These are phyloP conservation scores for Verticillium nubilum DNA, from an alignment of 2,329 filamentous ascomycete genomes.

Conservation along the genomic window DNA sequence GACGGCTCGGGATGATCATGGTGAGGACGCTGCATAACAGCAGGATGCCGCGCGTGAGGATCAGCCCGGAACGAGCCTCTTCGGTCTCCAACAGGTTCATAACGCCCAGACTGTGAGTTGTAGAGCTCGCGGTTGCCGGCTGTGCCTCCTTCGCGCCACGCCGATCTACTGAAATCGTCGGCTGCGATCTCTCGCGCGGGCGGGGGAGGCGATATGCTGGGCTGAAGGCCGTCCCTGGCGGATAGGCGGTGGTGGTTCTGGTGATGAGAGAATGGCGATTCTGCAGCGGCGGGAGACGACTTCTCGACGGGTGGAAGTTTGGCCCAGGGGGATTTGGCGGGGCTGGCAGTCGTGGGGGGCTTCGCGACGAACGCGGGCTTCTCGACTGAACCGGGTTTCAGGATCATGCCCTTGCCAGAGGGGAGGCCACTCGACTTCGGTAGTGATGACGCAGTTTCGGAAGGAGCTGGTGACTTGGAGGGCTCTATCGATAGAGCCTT, in stretches of 20 bases:
- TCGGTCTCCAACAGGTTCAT: conserved; percentile 81
- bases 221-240: conserved; percentile 31
- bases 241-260: conserved; percentile 1
- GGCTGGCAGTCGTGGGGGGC: conserved; percentile 58
- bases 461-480: conserved; percentile 21
- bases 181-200: conserved; percentile 79
- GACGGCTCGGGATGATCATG: conserved; percentile 74
- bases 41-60: conserved; percentile 61
- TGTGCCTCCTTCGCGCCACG: conserved; percentile 67
- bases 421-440: conserved; percentile 40
- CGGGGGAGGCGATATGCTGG: conserved; percentile 44
- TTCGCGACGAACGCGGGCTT: conserved; percentile 72
- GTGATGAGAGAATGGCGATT: conserved; percentile 36
- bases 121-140: conserved; percentile 71
- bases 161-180: conserved; percentile 83
- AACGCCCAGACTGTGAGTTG: conserved; percentile 92
- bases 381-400: conserved; percentile 59
- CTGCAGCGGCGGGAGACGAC: conserved; percentile 62
- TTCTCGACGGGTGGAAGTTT: conserved; percentile 79
- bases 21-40: conserved; percentile 71
- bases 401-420: conserved; percentile 55
- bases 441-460: conserved; percentile 29
- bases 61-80: conserved; percentile 66
- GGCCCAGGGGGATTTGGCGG: conserved; percentile 90
- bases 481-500: conserved; percentile 32